Evolutionary conservation across 2,329 filamentous ascomycete genomes (phyloP), one percentile per base, ranked within the genome.

Genomic region (Neofusicoccum umdonicola): DNA sequence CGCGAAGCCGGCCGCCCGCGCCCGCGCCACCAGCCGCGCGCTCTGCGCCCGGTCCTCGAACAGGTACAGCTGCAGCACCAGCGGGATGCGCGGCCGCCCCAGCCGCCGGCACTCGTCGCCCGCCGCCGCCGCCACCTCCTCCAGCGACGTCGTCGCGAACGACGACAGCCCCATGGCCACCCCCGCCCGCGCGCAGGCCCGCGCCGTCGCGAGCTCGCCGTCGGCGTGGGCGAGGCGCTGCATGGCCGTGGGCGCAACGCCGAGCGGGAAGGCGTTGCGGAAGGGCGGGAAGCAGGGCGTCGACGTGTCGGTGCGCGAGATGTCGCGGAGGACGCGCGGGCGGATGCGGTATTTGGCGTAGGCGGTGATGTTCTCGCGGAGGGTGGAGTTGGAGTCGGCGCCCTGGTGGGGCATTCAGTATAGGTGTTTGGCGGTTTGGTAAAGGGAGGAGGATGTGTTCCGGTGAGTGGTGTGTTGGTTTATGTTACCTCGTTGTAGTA

Each of bases 61-160:
- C 57, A 88, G 84, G 68, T 88, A 89, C 8, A 89, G 78, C 72
- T 88, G 86, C 70, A 87, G 87, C 77, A 87, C 85, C 58, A 82
- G 74, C n/a, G 74, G 73, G 17, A 48, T 70, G 0, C 68, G 88
- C 73, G 1, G 75, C 74, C 67, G 82, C 81, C 17, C 41, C 12
- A 19, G n/a, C 52, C 6, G 19, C 17, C 6, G 4, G 52, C 52
- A 56, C 27, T 74, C 69, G 0, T 69, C 60, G 0, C 66, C 68
- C 1, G 88, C 73, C 1, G 75, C 75, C 66, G 82, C 82, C 15
- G 84, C 84, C 0, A 81, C 78, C 12, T 74, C 73, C 52, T 79
- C 76, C 17, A 82, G 73, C 11, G 77, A 74, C 48, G 76, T 75
- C 11, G 78, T 81, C 1, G 79, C 76, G 22, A 78, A 73, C 4